Base-by-base conservation (phyloP, 2,329 filamentous ascomycete genomes). In the Ophiostoma perfectum region DNA sequence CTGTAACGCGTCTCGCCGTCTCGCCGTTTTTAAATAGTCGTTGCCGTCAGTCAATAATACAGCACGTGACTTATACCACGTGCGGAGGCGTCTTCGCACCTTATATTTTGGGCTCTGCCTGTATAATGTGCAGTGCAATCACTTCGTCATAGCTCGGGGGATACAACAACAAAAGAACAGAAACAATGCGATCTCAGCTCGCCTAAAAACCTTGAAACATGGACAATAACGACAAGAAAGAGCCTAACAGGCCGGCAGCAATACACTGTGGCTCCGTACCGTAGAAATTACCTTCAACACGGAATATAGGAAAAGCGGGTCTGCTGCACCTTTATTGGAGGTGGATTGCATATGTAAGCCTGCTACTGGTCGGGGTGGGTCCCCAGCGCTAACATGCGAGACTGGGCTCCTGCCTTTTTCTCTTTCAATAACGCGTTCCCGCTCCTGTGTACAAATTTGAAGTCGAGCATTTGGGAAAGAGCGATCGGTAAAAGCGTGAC, bases 311-410 rank as follows among this genome's bases (percentile, higher is more conserved):
- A 55, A 55, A 55, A 55, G 49, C 49, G 60, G 73, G 72, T 70
- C 79, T 79, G 2, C 49, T 70, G 68, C 78, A 80, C 63, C 36
- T 27, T 65, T 27, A 55, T 55, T 36, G 49, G 49, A 55, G 49
- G 49, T 55, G 49, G 49, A 55, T 55, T 36, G n/a, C 49, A 55
- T 55, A 27, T 9, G 5, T 55, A 27, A 18, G 18, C 7, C 18
- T 18, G 8, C 7, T 18, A 55, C 27, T 55, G 49, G 49, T 14
- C 9, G 3, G 4, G 27, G 58, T 62, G 58, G 58, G 12, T 62
- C 49, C 18, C 9, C 38, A 6, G 63, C 67, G 63, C 67, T 68
- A 68, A 65, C 67, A 52, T 42, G 18, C 27, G 36, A 60, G 27
- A 62, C 67, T 39, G 52, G 39, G 65, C 7, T 49, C 66, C 65